phyloP scores from a whole-genome alignment of 1,139 yeast genomes.

The Nematodospora anomalae region DNA sequence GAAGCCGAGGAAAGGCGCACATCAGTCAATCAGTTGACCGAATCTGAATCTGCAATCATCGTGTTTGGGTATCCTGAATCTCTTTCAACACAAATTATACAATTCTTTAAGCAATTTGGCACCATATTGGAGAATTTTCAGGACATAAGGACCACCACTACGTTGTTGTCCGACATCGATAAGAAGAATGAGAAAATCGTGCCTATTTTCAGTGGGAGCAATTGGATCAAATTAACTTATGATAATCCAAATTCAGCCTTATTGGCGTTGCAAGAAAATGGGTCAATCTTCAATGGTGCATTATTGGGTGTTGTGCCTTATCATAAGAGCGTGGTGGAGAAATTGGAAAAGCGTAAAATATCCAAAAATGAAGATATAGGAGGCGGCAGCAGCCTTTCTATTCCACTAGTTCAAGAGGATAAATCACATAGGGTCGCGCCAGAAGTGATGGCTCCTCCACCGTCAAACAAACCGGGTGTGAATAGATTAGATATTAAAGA shows the following conservation, averaged over 20 bases:
- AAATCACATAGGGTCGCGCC: constrained; percentile 4
- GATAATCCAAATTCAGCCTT: constrained; percentile 73
- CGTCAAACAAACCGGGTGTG: constrained; percentile 11
- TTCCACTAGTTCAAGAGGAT: constrained; percentile 6
- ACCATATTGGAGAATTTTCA: constrained; percentile 75
- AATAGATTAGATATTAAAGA: constrained; percentile 42
- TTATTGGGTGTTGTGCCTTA: constrained; percentile 78
- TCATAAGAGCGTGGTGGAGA: constrained; percentile 59
- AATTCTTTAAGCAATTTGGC: constrained; percentile 81
- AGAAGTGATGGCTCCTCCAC: constrained; percentile 5
- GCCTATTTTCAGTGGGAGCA: constrained; percentile 80
- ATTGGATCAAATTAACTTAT: constrained; percentile 88
- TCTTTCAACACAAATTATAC: constrained; percentile 63
- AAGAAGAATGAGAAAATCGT: constrained; percentile 21
- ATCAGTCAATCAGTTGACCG: not conserved
- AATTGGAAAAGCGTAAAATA: constrained; percentile 56
- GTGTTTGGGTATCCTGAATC: constrained; percentile 89
- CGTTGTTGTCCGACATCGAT: constrained; percentile 15
- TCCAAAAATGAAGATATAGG: constrained; percentile 60
- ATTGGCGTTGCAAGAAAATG: constrained; percentile 83
- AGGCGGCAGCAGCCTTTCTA: constrained; percentile 25
- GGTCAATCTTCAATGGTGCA: constrained; percentile 66
- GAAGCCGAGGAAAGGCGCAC: constrained; percentile 8
- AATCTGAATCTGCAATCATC: constrained; percentile 64
- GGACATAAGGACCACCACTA: constrained; percentile 19